Base-by-base conservation (phyloP, 2,329 filamentous ascomycete genomes). In the Ophiocordyceps australis region DNA sequence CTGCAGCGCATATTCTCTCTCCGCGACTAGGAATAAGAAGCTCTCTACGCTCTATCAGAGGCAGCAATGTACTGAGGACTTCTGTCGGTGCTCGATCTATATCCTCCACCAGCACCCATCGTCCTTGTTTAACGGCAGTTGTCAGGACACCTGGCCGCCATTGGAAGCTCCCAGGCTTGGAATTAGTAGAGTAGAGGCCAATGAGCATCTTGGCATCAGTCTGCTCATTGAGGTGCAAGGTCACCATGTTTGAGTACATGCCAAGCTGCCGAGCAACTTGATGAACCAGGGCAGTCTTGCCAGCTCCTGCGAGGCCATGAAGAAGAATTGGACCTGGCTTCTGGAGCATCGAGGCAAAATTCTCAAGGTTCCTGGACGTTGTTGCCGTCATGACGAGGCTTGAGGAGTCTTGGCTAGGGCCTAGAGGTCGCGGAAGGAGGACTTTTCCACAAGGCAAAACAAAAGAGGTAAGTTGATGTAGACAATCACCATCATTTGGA, bases 41-140 rank as follows among this genome's bases (percentile, higher is more conserved):
- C 46, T 94, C 82, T n/a, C 81, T 74, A 31, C 79, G 72, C 50
- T 98, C 89, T 31, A 98, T 85, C 7, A 98, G 62, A 8, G 91
- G 89, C 15, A 98, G 60, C 16, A 99, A 65, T 10, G 85, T 83
- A 45, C 86, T 92, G 47, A 98, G 73, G 24, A 98, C 80, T 49
- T 98, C 89, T 36, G 81, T 86, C 5, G 91, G 89, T 9, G 89
- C 89, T 33, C 86, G 74, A 45, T 98, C 85, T 21, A 99, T 62
- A 48, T 99, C 91, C 49, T 99, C 91, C 31, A 99, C 91, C 35
- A 98, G 61, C 6, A 98, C 79, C 91, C 89, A 98, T 41, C 86
- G 68, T 11, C 89, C 91, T 56, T 98, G 86, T 42, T 68, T 75
- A 3, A 95, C 83, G 19, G 91, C 91, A 17, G 82, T 92, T 0